phyloP scores from a whole-genome alignment of 1,284 basidiomycete species.

The Ceratobasidium sp. region DNA sequence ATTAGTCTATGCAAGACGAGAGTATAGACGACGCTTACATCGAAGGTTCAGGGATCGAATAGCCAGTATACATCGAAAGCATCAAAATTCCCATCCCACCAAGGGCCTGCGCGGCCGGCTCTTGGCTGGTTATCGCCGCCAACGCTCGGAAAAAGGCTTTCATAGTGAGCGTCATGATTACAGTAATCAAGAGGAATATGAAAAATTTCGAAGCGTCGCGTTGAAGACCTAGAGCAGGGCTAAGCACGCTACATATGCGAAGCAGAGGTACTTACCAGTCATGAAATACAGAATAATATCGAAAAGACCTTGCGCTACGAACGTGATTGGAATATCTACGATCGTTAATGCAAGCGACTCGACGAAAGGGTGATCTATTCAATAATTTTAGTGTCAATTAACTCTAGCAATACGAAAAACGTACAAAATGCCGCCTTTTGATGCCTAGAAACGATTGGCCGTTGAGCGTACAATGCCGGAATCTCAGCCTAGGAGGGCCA shows the following conservation, averaged over 20 bases:
- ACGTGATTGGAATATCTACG: slow-evolving; percentile 71
- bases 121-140: slow-evolving; percentile 60
- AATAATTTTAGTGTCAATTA: background rate
- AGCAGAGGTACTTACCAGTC: slow-evolving; percentile 50
- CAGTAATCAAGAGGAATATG: slow-evolving; percentile 65
- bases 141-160: slow-evolving; percentile 66
- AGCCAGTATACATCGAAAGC: slow-evolving; percentile 69
- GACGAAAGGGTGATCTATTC: slow-evolving; percentile 64
- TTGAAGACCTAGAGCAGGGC: slow-evolving; percentile 8
- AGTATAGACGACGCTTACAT: background rate
- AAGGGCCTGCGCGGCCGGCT: slow-evolving; percentile 64
- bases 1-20: background rate
- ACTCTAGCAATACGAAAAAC: background rate
- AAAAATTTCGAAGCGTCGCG: slow-evolving; percentile 61
- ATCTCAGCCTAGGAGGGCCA: slow-evolving; percentile 63
- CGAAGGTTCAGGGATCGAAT: slow-evolving; percentile 65
- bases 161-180: slow-evolving; percentile 67
- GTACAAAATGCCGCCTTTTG: slow-evolving; percentile 60
- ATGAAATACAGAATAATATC: slow-evolving; percentile 69
- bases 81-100: slow-evolving; percentile 64
- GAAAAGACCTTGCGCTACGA: slow-evolving; percentile 60
- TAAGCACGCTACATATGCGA: slow-evolving; percentile 36
- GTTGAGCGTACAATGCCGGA: slow-evolving; percentile 70
- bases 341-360: slow-evolving; percentile 72
- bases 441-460: slow-evolving; percentile 72